Base-by-base conservation (phyloP, 306 rosid species). In the Sicyos edulis region DNA sequence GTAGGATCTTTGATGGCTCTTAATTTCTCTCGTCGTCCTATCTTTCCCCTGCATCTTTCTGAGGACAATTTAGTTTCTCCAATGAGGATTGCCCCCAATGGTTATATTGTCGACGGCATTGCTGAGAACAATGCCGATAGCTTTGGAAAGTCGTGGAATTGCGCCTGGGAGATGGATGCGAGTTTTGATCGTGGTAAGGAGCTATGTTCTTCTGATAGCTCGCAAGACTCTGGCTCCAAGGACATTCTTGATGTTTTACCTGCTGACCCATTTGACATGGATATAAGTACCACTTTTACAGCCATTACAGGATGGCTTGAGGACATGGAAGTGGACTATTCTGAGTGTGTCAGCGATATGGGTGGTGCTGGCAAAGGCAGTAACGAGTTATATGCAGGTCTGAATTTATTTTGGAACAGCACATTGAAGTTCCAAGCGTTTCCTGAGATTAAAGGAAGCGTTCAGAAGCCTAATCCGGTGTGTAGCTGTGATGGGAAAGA, bases 161-260 rank as follows among this genome's bases (percentile, higher is more conserved):
- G 21, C 17, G 54, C 54, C 74, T 69, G 53, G 66, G 85, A 83
- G 45, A 85, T 81, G 71, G 89, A 83, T 12, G 78, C 74, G 78
- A 52, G 74, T 47, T 85, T 83, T 72, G 89, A 81, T 73, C 78
- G 74, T 50, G 83, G 82, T 12, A 82, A 78, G 78, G 86, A 87
- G 71, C 82, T 80, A 34, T 74, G n/a, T n/a, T n/a, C 85, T 77
- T 80, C 80, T 62, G 62, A 55, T 57, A 74, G 67, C 47, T 75
- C 77, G 3, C 90, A 86, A 75, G 92, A 87, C 22, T 57, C 87
- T 3, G 89, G 81, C 45, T 80, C 93, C 0, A 82, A 82, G 54
- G 96, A 93, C 81, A 84, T 93, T 81, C 74, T 93, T 71, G 97
- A 93, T 80, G 86, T 82, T 68, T 80, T 93, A 87, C 98, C 98